These are phyloP conservation scores for Acanthamoeba lenticulata DNA, from an alignment of 208 protist genomes.

Conservation along the genomic window DNA sequence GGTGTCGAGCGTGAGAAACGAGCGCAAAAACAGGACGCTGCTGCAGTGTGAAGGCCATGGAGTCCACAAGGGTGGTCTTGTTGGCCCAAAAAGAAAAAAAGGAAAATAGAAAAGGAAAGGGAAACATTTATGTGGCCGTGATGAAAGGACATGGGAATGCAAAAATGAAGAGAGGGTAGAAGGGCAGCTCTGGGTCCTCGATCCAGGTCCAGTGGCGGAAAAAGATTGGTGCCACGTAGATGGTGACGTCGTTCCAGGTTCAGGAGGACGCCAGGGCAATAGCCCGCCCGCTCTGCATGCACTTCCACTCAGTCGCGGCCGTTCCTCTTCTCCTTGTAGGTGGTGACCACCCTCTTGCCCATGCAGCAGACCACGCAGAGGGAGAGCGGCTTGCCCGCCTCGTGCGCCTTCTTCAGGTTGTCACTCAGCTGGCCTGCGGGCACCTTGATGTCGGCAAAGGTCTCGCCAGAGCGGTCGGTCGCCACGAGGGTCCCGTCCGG, in stretches of 20 bases:
- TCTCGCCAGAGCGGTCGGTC: slow-evolving; percentile 93
- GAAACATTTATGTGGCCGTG: no score
- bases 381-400: slow-evolving; percentile 93
- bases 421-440: slow-evolving; percentile 91
- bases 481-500: slow-evolving; percentile 91
- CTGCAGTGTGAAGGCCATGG: no score
- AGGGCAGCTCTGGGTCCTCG: neutral
- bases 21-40: no score
- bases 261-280: neutral
- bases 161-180: neutral
- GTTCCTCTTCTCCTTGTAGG: slow-evolving; percentile 89
- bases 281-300: neutral
- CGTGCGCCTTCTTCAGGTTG: slow-evolving; percentile 93
- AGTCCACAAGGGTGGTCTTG: no score
- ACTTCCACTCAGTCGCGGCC: neutral
- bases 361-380: slow-evolving; percentile 94
- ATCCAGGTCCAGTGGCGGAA: no score
- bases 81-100: no score
- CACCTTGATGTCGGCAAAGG: slow-evolving; percentile 93
- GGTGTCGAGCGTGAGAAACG: no score
- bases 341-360: slow-evolving; percentile 94
- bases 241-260: neutral
- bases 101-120: no score
- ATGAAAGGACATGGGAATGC: no score
- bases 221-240: no score